These are phyloP conservation scores for Nothomitra cinnamomea DNA, from an alignment of 2,329 filamentous ascomycete species.

Conservation along the genomic window DNA sequence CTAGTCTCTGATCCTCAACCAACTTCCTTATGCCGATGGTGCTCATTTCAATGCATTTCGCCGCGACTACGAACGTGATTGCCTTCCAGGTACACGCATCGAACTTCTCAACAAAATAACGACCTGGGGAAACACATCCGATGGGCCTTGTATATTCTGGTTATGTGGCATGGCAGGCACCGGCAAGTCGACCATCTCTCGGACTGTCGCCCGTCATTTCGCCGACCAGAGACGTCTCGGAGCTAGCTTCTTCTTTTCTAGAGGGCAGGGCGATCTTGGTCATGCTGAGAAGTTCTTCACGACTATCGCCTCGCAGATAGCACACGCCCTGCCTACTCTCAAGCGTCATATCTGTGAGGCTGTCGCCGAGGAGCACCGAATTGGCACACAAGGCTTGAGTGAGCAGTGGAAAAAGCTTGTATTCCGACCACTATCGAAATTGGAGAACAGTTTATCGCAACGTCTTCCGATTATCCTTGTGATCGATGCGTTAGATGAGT, in stretches of 20 bases:
- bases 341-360: conserved; percentile 14
- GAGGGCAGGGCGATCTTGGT: conserved; percentile 23
- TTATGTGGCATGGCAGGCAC: conserved; percentile 22
- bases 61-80: conserved; percentile 13
- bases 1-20: no score
- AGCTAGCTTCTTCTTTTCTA: no score
- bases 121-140: conserved; percentile 12
- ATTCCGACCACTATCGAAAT: conserved; percentile 18
- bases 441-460: conserved; percentile 4
- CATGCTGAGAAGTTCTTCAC: conserved; percentile 22
- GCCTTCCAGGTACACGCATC: conserved; percentile 13
- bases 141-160: conserved; percentile 20
- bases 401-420: conserved; percentile 28
- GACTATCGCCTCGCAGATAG: conserved; percentile 24
- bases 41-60: conserved; percentile 13
- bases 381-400: conserved; percentile 16
- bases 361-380: conserved; percentile 18
- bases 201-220: no score
- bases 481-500: conserved; percentile 19
- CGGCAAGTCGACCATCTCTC: no score
- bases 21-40: conserved; percentile 7
- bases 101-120: conserved; percentile 13
- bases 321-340: conserved; percentile 16
- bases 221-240: no score
- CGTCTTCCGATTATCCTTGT: conserved; percentile 10